Percentiles rank a stretch among this genome's conserved stretches.
phyloP scores from a whole-genome alignment of 192 early-diverging fungal genomes.

The Backusella australiensis region DNA sequence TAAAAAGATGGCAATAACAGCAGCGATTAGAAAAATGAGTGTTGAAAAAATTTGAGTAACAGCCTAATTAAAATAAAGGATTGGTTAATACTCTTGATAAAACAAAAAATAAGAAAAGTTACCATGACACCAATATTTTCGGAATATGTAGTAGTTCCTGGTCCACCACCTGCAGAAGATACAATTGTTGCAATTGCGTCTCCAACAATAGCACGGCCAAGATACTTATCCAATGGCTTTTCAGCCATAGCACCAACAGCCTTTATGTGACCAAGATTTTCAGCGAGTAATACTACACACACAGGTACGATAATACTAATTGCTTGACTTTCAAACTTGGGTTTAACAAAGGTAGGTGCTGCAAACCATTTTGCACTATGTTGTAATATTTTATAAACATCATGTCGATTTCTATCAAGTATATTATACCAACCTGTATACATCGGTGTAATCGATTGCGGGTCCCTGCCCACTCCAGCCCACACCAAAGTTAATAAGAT shows the following conservation, averaged over 20 bases:
- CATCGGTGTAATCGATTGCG: slow-evolving; percentile 35
- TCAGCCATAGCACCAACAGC: slow-evolving; percentile 51
- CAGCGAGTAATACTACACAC: slow-evolving; percentile 49
- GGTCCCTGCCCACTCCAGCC: slow-evolving; percentile 33
- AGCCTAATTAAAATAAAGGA: slow-evolving; percentile 5
- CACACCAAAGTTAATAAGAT: slow-evolving; percentile 39
- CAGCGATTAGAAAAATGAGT: slow-evolving; percentile 51
- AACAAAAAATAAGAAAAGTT: slow-evolving; percentile 7
- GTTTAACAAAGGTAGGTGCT: slow-evolving; percentile 42
- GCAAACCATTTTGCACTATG: slow-evolving; percentile 44
- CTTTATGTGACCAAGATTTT: slow-evolving; percentile 60
- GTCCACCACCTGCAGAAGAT: slow-evolving; percentile 41
- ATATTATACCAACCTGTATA: slow-evolving; percentile 19
- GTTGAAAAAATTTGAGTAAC: slow-evolving; percentile 57
- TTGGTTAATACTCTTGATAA: too few relatives aligned
- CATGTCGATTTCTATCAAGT: not conserved
- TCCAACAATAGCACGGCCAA: slow-evolving; percentile 56
- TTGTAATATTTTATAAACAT: not conserved
- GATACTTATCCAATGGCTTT: slow-evolving; percentile 43
- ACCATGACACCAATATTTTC: slow-evolving; percentile 60
- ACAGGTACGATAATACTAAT: slow-evolving; percentile 55
- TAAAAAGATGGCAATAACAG: slow-evolving; percentile 51
- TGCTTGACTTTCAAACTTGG: slow-evolving; percentile 45
- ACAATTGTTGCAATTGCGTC: slow-evolving; percentile 58
- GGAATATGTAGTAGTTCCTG: slow-evolving; percentile 56